Conservation (phyloP, 2,329 filamentous ascomycete species). For the Aspergillus aculeatinus region DNA sequence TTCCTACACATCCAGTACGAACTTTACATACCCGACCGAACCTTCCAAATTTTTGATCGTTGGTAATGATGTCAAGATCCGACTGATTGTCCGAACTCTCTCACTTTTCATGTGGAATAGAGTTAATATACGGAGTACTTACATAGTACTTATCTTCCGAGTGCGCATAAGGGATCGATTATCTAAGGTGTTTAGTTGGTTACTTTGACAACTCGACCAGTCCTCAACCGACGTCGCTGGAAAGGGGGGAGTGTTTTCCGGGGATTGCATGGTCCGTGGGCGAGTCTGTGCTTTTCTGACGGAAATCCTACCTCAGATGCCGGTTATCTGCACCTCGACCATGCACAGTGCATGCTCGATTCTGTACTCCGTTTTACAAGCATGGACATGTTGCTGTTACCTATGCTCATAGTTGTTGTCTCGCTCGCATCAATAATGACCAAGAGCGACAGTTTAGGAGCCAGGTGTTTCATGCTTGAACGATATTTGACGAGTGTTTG, state of each 20-base stretch:
- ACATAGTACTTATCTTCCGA: neutral
- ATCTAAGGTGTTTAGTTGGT: neutral
- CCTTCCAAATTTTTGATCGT: neutral
- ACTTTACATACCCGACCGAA: neutral
- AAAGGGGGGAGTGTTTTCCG: neutral
- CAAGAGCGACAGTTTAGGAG: neutral
- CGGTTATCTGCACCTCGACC: neutral
- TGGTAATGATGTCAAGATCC: slow-evolving; percentile 5
- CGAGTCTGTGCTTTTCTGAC: slow-evolving; percentile 13
- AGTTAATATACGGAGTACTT: too few species aligned
- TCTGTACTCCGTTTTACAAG: neutral
- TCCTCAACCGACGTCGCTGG: neutral
- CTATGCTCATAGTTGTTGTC: neutral
- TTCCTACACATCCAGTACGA: too few species aligned
- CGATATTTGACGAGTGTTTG: neutral
- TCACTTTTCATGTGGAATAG: too few species aligned
- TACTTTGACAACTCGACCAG: neutral
- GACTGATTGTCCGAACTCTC: neutral
- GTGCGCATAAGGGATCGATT: neutral
- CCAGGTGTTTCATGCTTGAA: neutral
- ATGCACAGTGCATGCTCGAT: neutral
- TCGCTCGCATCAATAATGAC: neutral
- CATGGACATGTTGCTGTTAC: neutral
- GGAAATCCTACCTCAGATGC: neutral
- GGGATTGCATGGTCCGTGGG: slow-evolving; percentile 16